These are phyloP conservation scores for Nidula microcarpa DNA, from an alignment of 768 basidiomycete genomes.

Conservation along the genomic window DNA sequence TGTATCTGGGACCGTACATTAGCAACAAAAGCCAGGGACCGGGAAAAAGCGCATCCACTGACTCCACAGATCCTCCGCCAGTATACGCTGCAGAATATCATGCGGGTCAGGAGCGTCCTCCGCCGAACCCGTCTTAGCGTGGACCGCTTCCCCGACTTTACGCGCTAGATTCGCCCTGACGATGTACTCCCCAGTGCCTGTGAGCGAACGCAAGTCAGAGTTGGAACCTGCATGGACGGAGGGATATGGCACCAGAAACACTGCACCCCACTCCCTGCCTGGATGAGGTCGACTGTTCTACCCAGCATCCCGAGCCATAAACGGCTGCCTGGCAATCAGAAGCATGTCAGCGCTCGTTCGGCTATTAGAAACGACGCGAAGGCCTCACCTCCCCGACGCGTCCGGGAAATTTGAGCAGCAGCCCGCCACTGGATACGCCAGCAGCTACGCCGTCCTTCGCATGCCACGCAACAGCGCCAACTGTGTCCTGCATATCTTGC, in stretches of 20 bases:
- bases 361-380: background rate
- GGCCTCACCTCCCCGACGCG: constrained; percentile 66
- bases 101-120: constrained; percentile 48
- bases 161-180: constrained; percentile 53
- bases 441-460: constrained; percentile 45
- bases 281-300: constrained; percentile 26
- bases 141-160: constrained; percentile 44
- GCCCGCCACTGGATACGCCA: constrained; percentile 82
- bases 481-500: constrained; percentile 68
- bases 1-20: constrained; percentile 21
- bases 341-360: background rate
- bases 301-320: constrained; percentile 80
- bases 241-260: constrained; percentile 48
- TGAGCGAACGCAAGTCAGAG: background rate
- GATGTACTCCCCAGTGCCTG: constrained; percentile 75
- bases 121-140: constrained; percentile 7
- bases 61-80: constrained; percentile 53
- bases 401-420: constrained; percentile 74
- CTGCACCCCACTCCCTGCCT: constrained; percentile 57
- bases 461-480: constrained; percentile 70
- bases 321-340: constrained; percentile 52
- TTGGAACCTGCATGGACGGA: constrained; percentile 1
- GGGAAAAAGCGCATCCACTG: constrained; percentile 14
- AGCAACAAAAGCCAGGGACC: constrained; percentile 1
- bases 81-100: constrained; percentile 38